Evolutionary conservation across 352 stramenopile genomes (phyloP), one percentile per base, ranked within the genome.

Genomic region (Phytophthora nicotianae): DNA sequence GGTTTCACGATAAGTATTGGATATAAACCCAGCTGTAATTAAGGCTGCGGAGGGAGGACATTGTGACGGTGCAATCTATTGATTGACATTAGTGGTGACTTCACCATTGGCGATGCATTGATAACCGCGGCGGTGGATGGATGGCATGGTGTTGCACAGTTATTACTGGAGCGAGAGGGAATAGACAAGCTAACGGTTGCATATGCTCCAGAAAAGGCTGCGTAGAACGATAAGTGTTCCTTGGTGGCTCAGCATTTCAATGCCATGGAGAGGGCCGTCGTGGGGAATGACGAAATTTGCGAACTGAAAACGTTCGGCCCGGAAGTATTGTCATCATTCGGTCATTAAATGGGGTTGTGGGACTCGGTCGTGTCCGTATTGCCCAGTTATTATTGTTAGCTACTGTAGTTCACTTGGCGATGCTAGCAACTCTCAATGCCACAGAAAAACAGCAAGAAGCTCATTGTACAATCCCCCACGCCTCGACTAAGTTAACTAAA

Each of bases 11-110:
- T 3, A 17, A 19, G 9, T 57, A 50, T n/a, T 0, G 2, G 7
- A 43, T 26, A 24, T 63, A 7, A 57, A 56, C n/a, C 46, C 55
- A 17, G 45, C 45, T 0, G 17, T 63, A 38, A 1, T 57, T 16
- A 49, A 35, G 24, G 46, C 55, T 26, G 55, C 46, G 11, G 24
- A 42, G 40, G 13, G 19, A 5, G 55, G 55, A 4, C 55, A 63
- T 52, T 62, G 45, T 43, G 24, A 62, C 5, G 45, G 55, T n/a
- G 35, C 57, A 35, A 20, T 17, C 4, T 63, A 9, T 47, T 63
- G 26, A 3, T 57, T 17, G 46, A 63, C 2, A 26, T 4, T 19
- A 66, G 58, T 27, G 50, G 54, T 16, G 21, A 48, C 1, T 54
- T 32, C n/a, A 61, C 49, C 14, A 37, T 50, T 10, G 23, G 21